Evolutionary conservation across 352 stramenopile genomes (phyloP), one percentile per base, ranked within the genome.

Genomic region (Pythium rishiriense): DNA sequence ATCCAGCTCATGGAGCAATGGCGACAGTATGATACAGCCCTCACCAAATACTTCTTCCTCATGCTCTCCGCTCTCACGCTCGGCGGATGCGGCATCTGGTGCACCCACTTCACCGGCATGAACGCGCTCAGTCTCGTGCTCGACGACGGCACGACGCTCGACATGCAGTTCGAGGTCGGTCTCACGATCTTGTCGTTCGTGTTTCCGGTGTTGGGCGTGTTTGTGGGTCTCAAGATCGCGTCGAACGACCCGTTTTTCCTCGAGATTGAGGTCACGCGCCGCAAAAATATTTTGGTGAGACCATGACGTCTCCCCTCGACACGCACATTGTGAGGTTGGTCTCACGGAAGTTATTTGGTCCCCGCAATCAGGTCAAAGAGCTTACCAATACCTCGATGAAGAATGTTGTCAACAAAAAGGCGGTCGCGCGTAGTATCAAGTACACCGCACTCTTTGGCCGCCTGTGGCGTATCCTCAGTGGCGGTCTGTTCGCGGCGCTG

Each of bases 1-100:
- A 87, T 89, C 29, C 80, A 89, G 62, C 49, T 87, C 25, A 89
- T 89, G 80, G 80, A 89, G 58, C 82, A 88, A 64, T 90, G 81
- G 81, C 76, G 79, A n/a, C 53, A 74, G 17, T 66, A 75, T 22
- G 70, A 75, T 31, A 69, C 58, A 1, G 59, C 57, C 6, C 64
- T 53, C 4, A 61, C 61, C 9, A 86, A 85, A 54, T 43, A 76
- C 24, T 15, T 80, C 0, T 62, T 88, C 9, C 62, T 90, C 26
- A 3, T 76, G 0, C 39, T 88, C 0, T 77, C 82, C 10, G 64
- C 78, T 0, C 7, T 87, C 31, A 66, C 73, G 2, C 64, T 91
- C n/a, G 82, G 79, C 25, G 82, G 78, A 6, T 87, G 78, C 49
- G 80, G 80, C 26, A 91, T 91, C 52, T 91, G 82, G 82, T 78